These are phyloP conservation scores for Anthoceros angustus DNA, from an alignment of 225 moss, liverwort and hornwort species.

Conservation along the genomic window DNA sequence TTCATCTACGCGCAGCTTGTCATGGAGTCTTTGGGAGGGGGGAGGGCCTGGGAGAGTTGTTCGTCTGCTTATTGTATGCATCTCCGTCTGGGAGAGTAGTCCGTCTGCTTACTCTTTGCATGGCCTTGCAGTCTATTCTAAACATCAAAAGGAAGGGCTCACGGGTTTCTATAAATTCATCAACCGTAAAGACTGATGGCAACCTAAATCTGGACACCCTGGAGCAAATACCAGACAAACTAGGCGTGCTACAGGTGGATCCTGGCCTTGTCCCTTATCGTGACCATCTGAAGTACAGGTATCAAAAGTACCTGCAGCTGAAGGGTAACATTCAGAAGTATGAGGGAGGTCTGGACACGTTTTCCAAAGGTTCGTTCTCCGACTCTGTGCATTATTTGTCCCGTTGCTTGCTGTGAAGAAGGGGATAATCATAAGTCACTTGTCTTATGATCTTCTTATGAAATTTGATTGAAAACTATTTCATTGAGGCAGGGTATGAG, in stretches of 20 bases:
- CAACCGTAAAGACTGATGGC: conserved; percentile 60
- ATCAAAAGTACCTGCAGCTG: conserved; percentile 38
- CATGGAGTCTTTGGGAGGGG: too few relatives aligned
- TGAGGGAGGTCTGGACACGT: conserved; percentile 61
- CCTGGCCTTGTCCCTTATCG: conserved; percentile 50
- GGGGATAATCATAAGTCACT: background rate
- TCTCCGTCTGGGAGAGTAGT: too few relatives aligned
- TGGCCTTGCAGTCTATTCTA: conserved; percentile 10
- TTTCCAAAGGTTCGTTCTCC: conserved; percentile 43
- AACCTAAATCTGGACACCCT: conserved; percentile 51
- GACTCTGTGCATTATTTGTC: background rate
- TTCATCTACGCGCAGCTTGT: too few relatives aligned
- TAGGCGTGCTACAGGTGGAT: conserved; percentile 82
- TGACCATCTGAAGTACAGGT: conserved; percentile 48
- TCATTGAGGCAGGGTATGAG: conserved; percentile 41
- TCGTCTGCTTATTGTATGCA: too few relatives aligned
- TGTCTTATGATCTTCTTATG: conserved; percentile 1
- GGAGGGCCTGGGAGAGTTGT: too few relatives aligned
- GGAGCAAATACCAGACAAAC: conserved; percentile 35
- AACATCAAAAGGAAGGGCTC: conserved; percentile 17
- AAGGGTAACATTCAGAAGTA: conserved; percentile 56
- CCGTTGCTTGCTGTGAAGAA: background rate
- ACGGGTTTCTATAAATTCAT: conserved; percentile 36
- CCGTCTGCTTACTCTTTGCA: background rate
- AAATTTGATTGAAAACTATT: background rate